Evolutionary conservation across 2,329 filamentous ascomycete species (phyloP), one percentile per base, ranked within the genome.

Genomic region (Golovinomyces cichoracearum): DNA sequence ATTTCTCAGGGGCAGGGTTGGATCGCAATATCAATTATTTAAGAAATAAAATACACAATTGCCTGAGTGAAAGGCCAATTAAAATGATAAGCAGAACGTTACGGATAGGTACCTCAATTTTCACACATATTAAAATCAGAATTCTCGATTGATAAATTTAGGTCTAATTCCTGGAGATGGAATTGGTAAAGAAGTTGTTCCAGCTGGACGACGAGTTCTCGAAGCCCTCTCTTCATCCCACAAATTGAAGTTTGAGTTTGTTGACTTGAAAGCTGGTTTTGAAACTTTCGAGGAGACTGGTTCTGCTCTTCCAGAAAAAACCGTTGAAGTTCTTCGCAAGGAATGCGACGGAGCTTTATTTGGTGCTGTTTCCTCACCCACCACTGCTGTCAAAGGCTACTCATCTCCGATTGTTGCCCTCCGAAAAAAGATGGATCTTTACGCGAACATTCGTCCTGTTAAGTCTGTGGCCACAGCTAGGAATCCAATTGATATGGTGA

Each of bases 101-200:
- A 52, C 71, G 75, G 63, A 81, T 81, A 65, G 78, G 77, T 79
- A 62, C 63, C 50, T n/a, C 25, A 48, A 44, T 9, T 23, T 3
- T 7, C 10, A 48, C 7, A 21, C 2, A 13, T 26, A 5, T 19
- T 19, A 6, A 29, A 22, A 22, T 31, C 21, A 3, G 29, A 46
- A 15, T 25, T 23, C 33, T 23, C 6, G 35, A 37, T 22, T 37
- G 50, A 22, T 38, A 40, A 51, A 21, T 50, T 33, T 56, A 93
- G 86, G 86, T 64, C 82, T 95, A 59, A 95, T 98, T 63, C 83
- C 90, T 59, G 90, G 90, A 62, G 90, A 98, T 68, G 90, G 90
- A 66, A 98, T 98, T 67, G 90, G 90, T 66, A 83, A 83, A 63
- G 90, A 98, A 68, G 90, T 98, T 64, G 95, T 98, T 65, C 90